Base-by-base conservation (phyloP, 129 eudicot genomes). In the Ambrosia artemisiifolia region DNA sequence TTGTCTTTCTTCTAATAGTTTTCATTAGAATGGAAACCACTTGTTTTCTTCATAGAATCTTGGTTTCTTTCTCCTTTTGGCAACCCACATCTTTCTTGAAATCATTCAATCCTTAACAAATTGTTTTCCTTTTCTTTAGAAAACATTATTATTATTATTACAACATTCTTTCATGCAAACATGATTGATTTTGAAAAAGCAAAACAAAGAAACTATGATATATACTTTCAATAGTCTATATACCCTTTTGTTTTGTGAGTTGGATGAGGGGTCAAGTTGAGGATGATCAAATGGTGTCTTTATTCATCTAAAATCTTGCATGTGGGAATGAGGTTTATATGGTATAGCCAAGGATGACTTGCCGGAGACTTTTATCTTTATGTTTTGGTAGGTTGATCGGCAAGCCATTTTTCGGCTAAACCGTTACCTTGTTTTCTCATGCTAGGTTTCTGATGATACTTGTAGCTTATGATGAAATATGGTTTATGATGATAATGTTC, bases 291-390 rank as follows among this genome's bases (percentile, higher is more conserved):
- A 19, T 18, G 42, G 6, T 48, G 8, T 42, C 0, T 34, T 42
- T 56, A 73, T 79, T 85, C 90, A 82, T 88, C 88, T 57, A 67
- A 67, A 65, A 77, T 81, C 88, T 83, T 80, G 83, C 95, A 85
- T 88, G 91, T 73, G 95, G 85, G 64, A 81, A 76, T 18, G 72
- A 88, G 79, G 87, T 78, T 54, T 14, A 61, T 56, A 73, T 63
- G 81, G 71, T 88, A 65, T 70, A 88, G 95, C 88, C 91, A 88
- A 88, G 91, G 88, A 83, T 88, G 95, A 85, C 91, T 88, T 88
- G 95, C 95, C 91, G 88, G 91, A 40, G 28, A 63, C 61, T 53
- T 71, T 14, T 8, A 16, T 0, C 48, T 14, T 54, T 57, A 34
- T 7, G 7, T 30, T 5, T 44, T 12, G 8, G 38, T 51, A 55